A percentile compares a stretch with the other conserved stretches of the same genome.
Evolutionary conservation across 805 yeast genomes (phyloP).

Genomic region (Naumovozyma baii): DNA sequence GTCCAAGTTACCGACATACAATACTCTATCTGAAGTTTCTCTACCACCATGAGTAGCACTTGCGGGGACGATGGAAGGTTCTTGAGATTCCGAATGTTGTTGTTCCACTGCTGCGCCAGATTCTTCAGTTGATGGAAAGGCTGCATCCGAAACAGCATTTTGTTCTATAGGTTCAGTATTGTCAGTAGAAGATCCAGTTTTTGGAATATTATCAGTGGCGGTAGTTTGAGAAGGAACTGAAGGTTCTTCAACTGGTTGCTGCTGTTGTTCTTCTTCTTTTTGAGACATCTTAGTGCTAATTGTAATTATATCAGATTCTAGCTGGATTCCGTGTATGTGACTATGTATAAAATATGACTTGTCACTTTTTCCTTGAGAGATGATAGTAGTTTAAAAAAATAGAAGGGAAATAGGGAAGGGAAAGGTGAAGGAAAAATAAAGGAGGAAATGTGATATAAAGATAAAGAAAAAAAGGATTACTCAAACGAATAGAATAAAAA

Average conservation of each 20-base stretch:
- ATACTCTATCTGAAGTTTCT: conserved; percentile 59
- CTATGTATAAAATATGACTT: no score
- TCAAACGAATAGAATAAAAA: no score
- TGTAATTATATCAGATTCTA: no score
- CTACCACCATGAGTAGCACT: conserved; percentile 73
- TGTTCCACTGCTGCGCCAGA: conserved; percentile 3
- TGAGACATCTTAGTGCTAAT: no score
- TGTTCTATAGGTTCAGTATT: background rate
- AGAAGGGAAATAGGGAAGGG: no score
- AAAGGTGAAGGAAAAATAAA: no score
- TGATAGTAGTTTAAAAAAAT: no score
- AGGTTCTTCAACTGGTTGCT: conserved; percentile 2
- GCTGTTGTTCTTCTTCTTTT: conserved; percentile 2
- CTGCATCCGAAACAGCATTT: background rate
- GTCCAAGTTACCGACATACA: conserved; percentile 70
- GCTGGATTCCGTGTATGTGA: no score
- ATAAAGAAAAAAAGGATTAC: no score
- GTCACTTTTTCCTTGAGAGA: no score
- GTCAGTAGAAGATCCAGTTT: background rate
- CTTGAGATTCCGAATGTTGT: conserved; percentile 4
- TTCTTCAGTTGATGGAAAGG: conserved; percentile 5
- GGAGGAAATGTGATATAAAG: no score
- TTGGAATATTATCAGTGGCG: background rate
- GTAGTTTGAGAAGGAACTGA: background rate
- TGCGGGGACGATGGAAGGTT: conserved; percentile 40